A percentile compares a stretch with the other conserved stretches of the same genome.
These are phyloP conservation scores for Fusarium multiceps DNA, from an alignment of 2,329 filamentous ascomycete genomes.

Conservation along the genomic window DNA sequence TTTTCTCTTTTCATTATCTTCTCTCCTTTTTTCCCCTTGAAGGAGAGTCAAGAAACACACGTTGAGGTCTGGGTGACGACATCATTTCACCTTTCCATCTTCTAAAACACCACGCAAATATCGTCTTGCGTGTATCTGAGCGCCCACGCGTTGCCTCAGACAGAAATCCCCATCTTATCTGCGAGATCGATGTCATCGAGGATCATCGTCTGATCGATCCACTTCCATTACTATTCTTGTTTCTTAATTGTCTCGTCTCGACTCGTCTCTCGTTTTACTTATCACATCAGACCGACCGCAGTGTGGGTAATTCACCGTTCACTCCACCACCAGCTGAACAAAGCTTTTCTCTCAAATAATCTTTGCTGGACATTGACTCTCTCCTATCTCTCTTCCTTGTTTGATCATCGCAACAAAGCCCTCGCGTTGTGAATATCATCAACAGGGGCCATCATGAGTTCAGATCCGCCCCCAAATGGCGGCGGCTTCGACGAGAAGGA, in stretches of 20 bases:
- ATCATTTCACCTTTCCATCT: not conserved
- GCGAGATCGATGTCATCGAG: conserved; percentile 31
- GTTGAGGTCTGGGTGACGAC: conserved; percentile 2
- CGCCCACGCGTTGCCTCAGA: conserved; percentile 18
- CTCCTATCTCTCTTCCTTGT: not conserved
- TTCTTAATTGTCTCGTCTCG: conserved; percentile 6
- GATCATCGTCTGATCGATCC: conserved; percentile 36
- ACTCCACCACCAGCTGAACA: conserved; percentile 13
- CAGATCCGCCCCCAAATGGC: conserved; percentile 26
- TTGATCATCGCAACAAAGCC: not conserved
- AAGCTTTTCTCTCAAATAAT: conserved; percentile 3
- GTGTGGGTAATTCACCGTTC: conserved; percentile 33
- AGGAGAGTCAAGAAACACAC: not conserved
- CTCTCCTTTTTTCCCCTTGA: not conserved
- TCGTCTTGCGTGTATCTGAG: conserved; percentile 3
- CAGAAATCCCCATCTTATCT: conserved; percentile 1
- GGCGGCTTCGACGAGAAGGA: conserved; percentile 31
- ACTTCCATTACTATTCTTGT: conserved; percentile 17
- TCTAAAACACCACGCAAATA: conserved; percentile 29
- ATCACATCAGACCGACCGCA: conserved; percentile 13
- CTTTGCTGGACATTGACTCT: not conserved
- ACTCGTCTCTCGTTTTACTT: conserved; percentile 24
- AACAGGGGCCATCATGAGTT: conserved; percentile 31
- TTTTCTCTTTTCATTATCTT: not conserved
- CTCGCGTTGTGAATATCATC: conserved; percentile 1